Evolutionary conservation across 768 basidiomycete species (phyloP), one percentile per base, ranked within the genome.

Genomic region (Gymnopilus junonius): DNA sequence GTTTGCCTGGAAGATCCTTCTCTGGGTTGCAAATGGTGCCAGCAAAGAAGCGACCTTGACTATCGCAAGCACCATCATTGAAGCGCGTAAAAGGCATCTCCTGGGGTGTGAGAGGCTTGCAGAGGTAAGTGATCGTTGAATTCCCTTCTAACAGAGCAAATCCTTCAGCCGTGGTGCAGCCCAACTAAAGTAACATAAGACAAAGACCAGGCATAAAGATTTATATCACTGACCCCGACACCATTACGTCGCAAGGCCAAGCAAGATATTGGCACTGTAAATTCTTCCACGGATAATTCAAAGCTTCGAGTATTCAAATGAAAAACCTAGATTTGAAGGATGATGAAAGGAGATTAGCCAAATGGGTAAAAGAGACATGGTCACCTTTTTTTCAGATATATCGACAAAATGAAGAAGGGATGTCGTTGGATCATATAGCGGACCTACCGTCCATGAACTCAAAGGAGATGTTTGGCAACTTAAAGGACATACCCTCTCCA

Each of bases 41-140:
- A 23, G 87, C 86, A 67, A 90, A 84, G 71, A 86, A 90, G 42
- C 87, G 82, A 6, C 89, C 89, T 66, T 80, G 76, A 61, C 76
- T 80, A 68, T 90, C 88, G 69, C 90, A 91, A 2, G 80, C 88
- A 35, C 88, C 90, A 67, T 90, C 89, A 74, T 91, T 90, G 76
- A 91, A 89, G 43, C 89, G 82, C 29, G 82, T 84, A 64, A 83
- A 76, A 2, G 76, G 72, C 11, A 68, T 67, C 37, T 84, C 76
- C 23, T 77, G 70, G 10, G 71, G 65, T n/a, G 80, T 74, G 7
- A 90, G 68, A 12, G 89, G 88, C 72, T 80, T 73, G 59, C 74
- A 77, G 63, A 91, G 71, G 72, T 88, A 85, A 35, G 73, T 75
- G 25, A 87, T 69, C 20, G 67, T 76, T 14, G 82, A 79, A 59